Evolutionary conservation across 352 stramenopile genomes (phyloP), one percentile per base, ranked within the genome.

Genomic region (Aphanomyces cochlioides): DNA sequence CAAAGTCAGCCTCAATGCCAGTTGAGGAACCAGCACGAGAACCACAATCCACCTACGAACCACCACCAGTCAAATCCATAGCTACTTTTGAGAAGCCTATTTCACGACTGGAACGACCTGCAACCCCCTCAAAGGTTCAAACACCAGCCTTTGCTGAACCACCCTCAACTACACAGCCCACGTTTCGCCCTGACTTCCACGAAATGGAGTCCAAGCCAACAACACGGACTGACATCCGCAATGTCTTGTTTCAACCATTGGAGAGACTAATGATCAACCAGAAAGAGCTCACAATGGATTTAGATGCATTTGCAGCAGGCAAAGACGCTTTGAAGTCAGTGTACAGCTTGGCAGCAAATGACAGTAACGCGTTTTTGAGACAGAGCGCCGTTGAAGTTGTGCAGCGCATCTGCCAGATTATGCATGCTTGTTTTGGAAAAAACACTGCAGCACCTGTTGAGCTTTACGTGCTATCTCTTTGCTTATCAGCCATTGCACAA

Each of bases 371-470:
- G 19, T 94, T 94, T 73, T 67, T 94, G 58, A 76, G 78, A 21
- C 82, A 77, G n/a, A 83, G 90, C 41, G 83, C 92, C 38, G 93
- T 92, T 63, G 84, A 93, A 45, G 88, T 96, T 13, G 74, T 88
- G 36, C 64, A 91, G 13, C 79, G 77, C 19, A 69, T 96, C 5
- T 94, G 86, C 50, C 84, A 92, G 37, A 82, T 80, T 48, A 84
- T 94, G 43, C 85, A 92, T 38, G 84, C 78, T 28, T 83, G 82
- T 7, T 92, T 95, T 63, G 79, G 84, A 45, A 75, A 75, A 12
- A 77, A 77, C 7, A 78, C 92, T 12, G 37, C 21, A 12, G 28
- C 43, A 3, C 41, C 68, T n/a, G 61, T 73, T 66, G 50, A 73
- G 36, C 38, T 68, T 7, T 37, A 90, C 45, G 80, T 93, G 19